phyloP scores from a whole-genome alignment of 768 basidiomycete genomes.

The Trametes coccinea region DNA sequence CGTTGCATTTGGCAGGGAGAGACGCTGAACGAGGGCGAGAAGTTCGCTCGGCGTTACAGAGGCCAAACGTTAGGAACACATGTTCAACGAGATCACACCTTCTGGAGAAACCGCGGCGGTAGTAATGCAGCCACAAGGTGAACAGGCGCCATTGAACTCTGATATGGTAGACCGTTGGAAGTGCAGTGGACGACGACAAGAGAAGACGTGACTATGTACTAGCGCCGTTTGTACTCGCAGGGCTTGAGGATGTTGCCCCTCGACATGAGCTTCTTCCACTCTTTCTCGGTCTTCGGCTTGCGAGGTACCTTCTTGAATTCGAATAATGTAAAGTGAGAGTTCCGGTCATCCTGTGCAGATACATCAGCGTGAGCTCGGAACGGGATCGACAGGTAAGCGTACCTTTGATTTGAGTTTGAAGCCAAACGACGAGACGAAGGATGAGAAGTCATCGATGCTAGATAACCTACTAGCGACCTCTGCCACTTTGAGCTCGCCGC shows the following conservation, averaged over 20 bases:
- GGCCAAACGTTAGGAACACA: too few species aligned
- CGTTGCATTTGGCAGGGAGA: too few species aligned
- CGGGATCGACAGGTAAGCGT: not conserved
- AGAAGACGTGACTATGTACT: not conserved
- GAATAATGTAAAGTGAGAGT: constrained; percentile 84
- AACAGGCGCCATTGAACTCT: too few species aligned
- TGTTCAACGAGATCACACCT: too few species aligned
- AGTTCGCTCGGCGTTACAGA: too few species aligned
- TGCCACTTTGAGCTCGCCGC: constrained; percentile 83
- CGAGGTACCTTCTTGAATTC: constrained; percentile 69
- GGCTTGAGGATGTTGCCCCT: constrained; percentile 70
- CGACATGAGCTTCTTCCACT: constrained; percentile 58
- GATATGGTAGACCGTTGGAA: not conserved
- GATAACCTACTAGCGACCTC: constrained; percentile 88
- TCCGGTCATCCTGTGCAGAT: constrained; percentile 64
- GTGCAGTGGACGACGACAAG: not conserved
- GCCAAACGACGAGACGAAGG: constrained; percentile 64
- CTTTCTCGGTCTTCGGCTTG: constrained; percentile 48
- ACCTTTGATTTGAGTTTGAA: constrained; percentile 45
- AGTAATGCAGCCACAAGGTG: too few species aligned
- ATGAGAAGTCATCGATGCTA: constrained; percentile 63
- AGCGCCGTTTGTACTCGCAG: constrained; percentile 92
- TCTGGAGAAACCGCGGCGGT: too few species aligned
- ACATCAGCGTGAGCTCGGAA: not conserved
- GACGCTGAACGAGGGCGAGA: too few species aligned